Conservation (phyloP, 129 eudicot species). For the Ambrosia artemisiifolia region DNA sequence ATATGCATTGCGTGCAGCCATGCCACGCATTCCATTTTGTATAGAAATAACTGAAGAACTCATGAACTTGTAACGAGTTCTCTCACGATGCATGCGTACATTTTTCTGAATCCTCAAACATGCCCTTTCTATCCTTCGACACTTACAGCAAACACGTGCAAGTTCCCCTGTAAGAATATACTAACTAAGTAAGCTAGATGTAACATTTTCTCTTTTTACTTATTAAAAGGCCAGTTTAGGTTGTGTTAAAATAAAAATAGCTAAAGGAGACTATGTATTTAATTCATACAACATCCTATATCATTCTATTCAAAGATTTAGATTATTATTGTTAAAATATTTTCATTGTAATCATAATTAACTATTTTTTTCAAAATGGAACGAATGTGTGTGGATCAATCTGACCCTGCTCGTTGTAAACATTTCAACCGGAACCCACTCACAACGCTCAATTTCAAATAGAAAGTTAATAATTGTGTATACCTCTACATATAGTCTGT, state of each 20-base stretch:
- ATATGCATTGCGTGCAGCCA: constrained; percentile 65
- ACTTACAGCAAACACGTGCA: constrained; percentile 45
- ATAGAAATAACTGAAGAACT: constrained; percentile 47
- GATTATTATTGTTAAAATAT: not conserved
- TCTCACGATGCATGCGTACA: constrained; percentile 42
- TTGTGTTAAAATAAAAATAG: not conserved
- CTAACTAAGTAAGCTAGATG: not conserved
- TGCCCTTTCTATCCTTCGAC: constrained; percentile 56
- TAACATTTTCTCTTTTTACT: not conserved
- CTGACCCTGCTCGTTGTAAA: not conserved
- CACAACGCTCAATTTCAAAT: constrained; percentile 9
- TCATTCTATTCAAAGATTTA: not conserved
- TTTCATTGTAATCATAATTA: not conserved
- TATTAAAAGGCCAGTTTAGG: not conserved
- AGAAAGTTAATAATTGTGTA: not conserved
- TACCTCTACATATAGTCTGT: constrained; percentile 80
- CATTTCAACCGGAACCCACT: not conserved
- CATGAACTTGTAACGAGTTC: constrained; percentile 35
- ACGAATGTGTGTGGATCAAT: not conserved
- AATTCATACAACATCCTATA: not conserved
- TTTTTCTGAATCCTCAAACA: constrained; percentile 59
- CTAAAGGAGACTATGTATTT: not conserved
- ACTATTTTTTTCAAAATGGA: not conserved
- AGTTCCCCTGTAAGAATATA: constrained; percentile 49
- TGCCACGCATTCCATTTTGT: constrained; percentile 65